Evolutionary conservation across 1,139 yeast genomes (phyloP).

Genomic region (Taphrina wiesneri): DNA sequence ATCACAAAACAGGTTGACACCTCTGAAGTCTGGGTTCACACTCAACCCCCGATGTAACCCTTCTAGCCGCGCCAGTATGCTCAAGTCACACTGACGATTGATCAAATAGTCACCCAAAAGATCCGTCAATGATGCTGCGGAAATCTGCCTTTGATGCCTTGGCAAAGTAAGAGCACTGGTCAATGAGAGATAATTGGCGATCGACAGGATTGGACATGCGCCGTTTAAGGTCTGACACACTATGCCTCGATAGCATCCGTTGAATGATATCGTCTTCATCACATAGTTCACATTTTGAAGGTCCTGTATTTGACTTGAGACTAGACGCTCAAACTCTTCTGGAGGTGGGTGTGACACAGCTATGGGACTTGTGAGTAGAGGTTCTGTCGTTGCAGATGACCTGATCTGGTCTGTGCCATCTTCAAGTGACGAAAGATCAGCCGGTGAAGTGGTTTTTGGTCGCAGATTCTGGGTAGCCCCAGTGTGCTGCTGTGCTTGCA

Average conservation of each 20-base stretch:
- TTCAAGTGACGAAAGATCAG: too few relatives aligned
- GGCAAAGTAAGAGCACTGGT: neutral
- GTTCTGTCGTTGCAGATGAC: neutral
- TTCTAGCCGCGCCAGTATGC: slow-evolving; percentile 57
- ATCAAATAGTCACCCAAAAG: slow-evolving; percentile 21
- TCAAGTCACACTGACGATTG: neutral
- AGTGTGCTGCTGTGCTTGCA: too few relatives aligned
- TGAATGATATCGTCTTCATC: slow-evolving; percentile 4
- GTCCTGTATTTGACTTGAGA: neutral
- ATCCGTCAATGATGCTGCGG: slow-evolving; percentile 11
- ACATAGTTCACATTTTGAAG: neutral
- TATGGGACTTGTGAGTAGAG: neutral
- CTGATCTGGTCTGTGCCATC: too few relatives aligned
- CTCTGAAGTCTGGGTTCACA: slow-evolving; percentile 71
- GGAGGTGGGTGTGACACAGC: neutral
- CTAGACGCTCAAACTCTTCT: neutral
- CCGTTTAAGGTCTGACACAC: slow-evolving; percentile 22
- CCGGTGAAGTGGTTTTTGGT: too few relatives aligned
- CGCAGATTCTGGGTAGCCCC: too few relatives aligned
- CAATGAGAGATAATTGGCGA: slow-evolving; percentile 27
- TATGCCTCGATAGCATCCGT: neutral
- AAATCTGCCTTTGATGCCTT: neutral
- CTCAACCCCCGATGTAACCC: slow-evolving; percentile 63
- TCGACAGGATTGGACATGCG: slow-evolving; percentile 27
- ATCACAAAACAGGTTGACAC: slow-evolving; percentile 55